Percentiles rank a stretch among this genome's conserved stretches.
These are phyloP conservation scores for Hansenula sp. DNA, from an alignment of 1,139 yeast genomes.

Conservation along the genomic window DNA sequence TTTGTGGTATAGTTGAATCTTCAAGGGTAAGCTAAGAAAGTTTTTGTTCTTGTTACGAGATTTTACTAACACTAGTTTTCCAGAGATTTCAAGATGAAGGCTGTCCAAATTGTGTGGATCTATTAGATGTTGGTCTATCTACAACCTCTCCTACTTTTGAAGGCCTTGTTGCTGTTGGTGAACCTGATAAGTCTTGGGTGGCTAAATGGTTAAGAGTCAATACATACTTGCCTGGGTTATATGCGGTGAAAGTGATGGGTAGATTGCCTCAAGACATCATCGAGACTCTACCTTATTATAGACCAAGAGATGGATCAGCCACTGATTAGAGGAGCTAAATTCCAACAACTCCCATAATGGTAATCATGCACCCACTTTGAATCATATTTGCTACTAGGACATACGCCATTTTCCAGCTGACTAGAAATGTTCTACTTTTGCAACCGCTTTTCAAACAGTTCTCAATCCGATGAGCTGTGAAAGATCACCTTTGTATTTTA, in stretches of 20 bases:
- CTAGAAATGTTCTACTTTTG: too few relatives aligned
- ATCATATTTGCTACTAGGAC: too few relatives aligned
- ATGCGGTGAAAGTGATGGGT: constrained; percentile 93
- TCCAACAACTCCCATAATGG: neutral
- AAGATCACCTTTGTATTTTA: too few relatives aligned
- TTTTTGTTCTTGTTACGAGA: too few relatives aligned
- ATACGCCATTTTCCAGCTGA: too few relatives aligned
- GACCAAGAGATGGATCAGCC: constrained; percentile 96
- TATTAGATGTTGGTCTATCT: constrained; percentile 78
- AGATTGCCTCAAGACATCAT: constrained; percentile 84
- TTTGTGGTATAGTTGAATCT: constrained; percentile 89
- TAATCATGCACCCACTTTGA: too few relatives aligned
- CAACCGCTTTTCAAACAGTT: too few relatives aligned
- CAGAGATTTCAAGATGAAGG: constrained; percentile 73
- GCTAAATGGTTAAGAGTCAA: constrained; percentile 95
- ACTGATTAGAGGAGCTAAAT: constrained; percentile 49
- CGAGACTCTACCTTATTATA: constrained; percentile 69
- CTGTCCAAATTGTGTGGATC: constrained; percentile 96
- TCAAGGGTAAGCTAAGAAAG: constrained; percentile 49
- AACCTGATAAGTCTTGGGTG: constrained; percentile 89
- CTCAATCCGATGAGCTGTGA: too few relatives aligned
- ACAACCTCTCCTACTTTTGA: constrained; percentile 95
- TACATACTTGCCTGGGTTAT: constrained; percentile 83
- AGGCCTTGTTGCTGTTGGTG: constrained; percentile 90
- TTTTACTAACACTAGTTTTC: neutral